A percentile compares a stretch with the other conserved stretches of the same genome.
Conservation (phyloP, 495 filamentous ascomycete species). For the Annulohypoxylon bovei region DNA sequence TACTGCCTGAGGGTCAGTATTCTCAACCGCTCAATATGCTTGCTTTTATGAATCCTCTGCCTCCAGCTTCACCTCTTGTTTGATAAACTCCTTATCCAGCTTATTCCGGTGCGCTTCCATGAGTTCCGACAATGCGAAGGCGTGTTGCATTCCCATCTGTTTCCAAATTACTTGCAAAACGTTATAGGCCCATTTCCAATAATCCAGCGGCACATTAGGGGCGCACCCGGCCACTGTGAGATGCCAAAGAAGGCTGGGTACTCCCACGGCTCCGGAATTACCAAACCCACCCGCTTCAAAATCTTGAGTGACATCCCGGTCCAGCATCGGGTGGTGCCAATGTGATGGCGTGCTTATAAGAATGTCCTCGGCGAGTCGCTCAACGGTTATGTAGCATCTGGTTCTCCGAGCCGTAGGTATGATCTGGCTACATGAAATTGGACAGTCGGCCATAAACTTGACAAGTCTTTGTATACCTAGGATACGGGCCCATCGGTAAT, state of each 20-base stretch:
- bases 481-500: conserved; percentile 70
- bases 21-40: conserved; percentile 1
- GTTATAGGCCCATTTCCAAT: conserved; percentile 51
- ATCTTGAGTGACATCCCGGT: conserved; percentile 30
- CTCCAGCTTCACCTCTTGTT: conserved; percentile 8
- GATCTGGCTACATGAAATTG: conserved; percentile 47
- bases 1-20: neutral
- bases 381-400: conserved; percentile 45
- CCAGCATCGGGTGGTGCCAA: conserved; percentile 56
- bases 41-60: conserved; percentile 16
- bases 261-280: conserved; percentile 54
- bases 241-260: conserved; percentile 56
- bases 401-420: conserved; percentile 49
- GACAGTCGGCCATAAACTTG: conserved; percentile 44
- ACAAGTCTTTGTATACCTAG: conserved; percentile 65
- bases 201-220: conserved; percentile 50
- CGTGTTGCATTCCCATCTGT: conserved; percentile 59
- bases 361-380: conserved; percentile 51
- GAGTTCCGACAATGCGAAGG: conserved; percentile 47
- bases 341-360: conserved; percentile 56
- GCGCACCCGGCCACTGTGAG: conserved; percentile 55
- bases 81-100: conserved; percentile 16
- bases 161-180: conserved; percentile 54
- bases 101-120: conserved; percentile 44
- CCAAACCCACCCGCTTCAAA: conserved; percentile 51